A percentile compares a stretch with the other conserved stretches of the same genome.
Conservation (phyloP, 2,329 filamentous ascomycete species). For the Monosporascus sp. region DNA sequence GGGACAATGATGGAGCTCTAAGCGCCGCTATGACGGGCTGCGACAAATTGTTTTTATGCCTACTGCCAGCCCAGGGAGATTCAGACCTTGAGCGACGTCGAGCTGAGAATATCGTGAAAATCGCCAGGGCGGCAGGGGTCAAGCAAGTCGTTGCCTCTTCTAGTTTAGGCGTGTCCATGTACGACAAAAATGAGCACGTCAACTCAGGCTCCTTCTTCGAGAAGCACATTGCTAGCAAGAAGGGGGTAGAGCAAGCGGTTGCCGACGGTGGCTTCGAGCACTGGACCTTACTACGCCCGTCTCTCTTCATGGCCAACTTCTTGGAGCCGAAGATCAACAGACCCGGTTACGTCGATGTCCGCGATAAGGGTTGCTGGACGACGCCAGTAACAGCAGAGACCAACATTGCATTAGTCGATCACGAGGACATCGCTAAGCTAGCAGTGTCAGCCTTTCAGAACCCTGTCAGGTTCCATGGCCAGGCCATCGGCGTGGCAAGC, state of each 20-base stretch:
- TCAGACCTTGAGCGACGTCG: no score
- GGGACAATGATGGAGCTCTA: no score
- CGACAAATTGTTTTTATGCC: no score
- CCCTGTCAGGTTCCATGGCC: constrained; percentile 1
- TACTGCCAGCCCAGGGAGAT: no score
- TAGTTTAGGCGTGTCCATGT: no score
- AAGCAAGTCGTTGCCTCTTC: no score
- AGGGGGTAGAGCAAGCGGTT: constrained; percentile 34
- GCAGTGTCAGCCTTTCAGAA: constrained; percentile 6
- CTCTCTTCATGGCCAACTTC: constrained; percentile 47
- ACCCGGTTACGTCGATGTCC: constrained; percentile 3
- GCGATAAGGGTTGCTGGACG: constrained; percentile 3
- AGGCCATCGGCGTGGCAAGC: not conserved
- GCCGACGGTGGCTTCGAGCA: constrained; percentile 29
- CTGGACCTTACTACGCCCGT: constrained; percentile 46
- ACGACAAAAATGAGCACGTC: no score
- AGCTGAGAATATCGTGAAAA: no score
- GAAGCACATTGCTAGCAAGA: constrained; percentile 32
- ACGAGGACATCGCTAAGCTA: constrained; percentile 5
- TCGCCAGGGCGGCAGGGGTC: no score
- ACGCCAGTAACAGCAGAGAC: constrained; percentile 1
- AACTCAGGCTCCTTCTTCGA: constrained; percentile 21
- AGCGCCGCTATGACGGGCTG: no score
- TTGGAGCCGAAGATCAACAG: constrained; percentile 32
- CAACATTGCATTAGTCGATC: constrained; percentile 2